A percentile compares a stretch with the other conserved stretches of the same genome.
Conservation (phyloP, 75 land plant species). For the Picea glauca region DNA sequence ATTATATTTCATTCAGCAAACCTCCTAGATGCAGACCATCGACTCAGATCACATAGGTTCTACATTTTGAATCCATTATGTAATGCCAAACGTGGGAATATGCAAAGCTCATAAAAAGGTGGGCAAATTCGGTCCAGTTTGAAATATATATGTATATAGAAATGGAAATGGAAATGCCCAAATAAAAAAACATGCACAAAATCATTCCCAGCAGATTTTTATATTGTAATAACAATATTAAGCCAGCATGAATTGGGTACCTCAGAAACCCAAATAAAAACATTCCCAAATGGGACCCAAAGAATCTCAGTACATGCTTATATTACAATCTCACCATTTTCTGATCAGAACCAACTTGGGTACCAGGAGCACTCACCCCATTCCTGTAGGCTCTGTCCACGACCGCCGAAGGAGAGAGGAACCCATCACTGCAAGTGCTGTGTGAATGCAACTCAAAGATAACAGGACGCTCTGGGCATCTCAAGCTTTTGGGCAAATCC, state of each 20-base stretch:
- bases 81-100: too few relatives aligned
- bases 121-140: too few relatives aligned
- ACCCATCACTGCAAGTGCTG: slow-evolving; percentile 85
- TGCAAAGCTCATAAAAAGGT: too few relatives aligned
- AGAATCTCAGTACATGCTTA: not conserved
- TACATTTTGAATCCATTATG: too few relatives aligned
- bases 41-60: too few relatives aligned
- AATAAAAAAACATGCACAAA: too few relatives aligned
- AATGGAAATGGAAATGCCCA: too few relatives aligned
- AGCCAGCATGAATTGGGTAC: too few relatives aligned
- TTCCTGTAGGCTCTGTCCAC: slow-evolving; percentile 75
- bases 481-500: slow-evolving; percentile 14
- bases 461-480: slow-evolving; percentile 6
- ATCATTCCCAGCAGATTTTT: not conserved
- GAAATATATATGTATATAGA: too few relatives aligned
- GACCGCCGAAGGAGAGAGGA: slow-evolving; percentile 67
- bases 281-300: not conserved
- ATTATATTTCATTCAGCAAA: too few relatives aligned
- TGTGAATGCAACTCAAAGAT: slow-evolving; percentile 85
- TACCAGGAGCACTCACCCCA: slow-evolving; percentile 53
- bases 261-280: not conserved
- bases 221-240: not conserved
- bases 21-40: too few relatives aligned
- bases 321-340: not conserved
- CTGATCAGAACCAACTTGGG: not conserved